Percentiles rank a stretch among this genome's conserved stretches.
Conservation (phyloP, 2,329 filamentous ascomycete genomes). For the Colletotrichum graminicola region DNA sequence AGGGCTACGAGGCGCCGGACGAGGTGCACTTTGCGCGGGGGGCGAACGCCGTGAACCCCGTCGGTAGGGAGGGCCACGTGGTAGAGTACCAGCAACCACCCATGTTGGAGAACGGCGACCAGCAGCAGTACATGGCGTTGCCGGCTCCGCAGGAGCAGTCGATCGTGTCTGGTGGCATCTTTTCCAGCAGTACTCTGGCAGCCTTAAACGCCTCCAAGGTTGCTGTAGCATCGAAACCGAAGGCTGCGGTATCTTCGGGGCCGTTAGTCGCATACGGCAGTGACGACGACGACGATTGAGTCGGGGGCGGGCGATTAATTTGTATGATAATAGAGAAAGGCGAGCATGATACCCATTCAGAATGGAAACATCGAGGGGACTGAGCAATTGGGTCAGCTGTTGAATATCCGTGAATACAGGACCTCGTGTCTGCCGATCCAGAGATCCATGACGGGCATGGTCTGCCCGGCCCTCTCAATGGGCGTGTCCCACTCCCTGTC, state of each 20-base stretch:
- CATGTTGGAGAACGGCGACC: conserved; percentile 66
- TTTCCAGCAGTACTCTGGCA: conserved; percentile 85
- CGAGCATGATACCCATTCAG: conserved; percentile 40
- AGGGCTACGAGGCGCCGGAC: conserved; percentile 94
- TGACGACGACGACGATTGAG: conserved; percentile 67
- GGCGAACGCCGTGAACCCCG: conserved; percentile 73
- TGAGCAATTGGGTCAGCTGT: conserved; percentile 66
- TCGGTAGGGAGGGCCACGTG: conserved; percentile 70
- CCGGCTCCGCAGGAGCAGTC: conserved; percentile 50
- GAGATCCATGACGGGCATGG: conserved; percentile 81
- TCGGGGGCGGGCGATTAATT: conserved; percentile 51
- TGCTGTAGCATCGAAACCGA: conserved; percentile 65
- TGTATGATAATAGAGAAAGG: conserved; percentile 77
- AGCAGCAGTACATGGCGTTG: conserved; percentile 45
- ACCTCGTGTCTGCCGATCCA: conserved; percentile 88
- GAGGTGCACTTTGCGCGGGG: conserved; percentile 92
- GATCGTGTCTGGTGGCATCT: conserved; percentile 71
- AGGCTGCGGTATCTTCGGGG: conserved; percentile 67
- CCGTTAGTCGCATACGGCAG: conserved; percentile 91
- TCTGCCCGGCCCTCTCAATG: conserved; percentile 78
- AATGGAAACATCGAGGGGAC: conserved; percentile 38
- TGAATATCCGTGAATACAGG: conserved; percentile 88
- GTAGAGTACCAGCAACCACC: conserved; percentile 71
- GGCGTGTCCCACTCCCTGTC: conserved; percentile 69
- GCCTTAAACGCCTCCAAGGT: conserved; percentile 75